phyloP scores from a whole-genome alignment of 176 grass and related monocot genomes.

The Musa acuminata region DNA sequence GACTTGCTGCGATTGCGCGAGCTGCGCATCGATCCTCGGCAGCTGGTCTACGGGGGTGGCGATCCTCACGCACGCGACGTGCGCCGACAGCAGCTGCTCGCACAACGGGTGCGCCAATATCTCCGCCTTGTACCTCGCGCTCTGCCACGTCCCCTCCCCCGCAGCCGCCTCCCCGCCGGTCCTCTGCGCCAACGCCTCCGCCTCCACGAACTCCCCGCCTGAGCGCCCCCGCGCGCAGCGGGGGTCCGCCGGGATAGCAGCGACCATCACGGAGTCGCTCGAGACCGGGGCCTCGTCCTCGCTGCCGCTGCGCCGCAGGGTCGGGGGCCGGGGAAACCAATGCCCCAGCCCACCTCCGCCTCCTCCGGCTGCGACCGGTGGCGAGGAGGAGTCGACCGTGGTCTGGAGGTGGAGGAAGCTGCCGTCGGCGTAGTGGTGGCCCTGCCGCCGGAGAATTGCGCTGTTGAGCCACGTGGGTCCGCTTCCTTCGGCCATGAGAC shows the following conservation, averaged over 20 bases:
- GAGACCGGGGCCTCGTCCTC: constrained; percentile 30
- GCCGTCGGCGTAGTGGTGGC: constrained; percentile 35
- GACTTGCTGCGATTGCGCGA: constrained; percentile 51
- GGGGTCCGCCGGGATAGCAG: constrained; percentile 6
- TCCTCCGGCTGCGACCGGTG: constrained; percentile 11
- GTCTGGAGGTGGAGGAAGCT: constrained; percentile 65
- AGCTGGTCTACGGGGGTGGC: constrained; percentile 95
- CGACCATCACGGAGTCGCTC: constrained; percentile 20
- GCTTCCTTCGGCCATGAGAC: constrained; percentile 3
- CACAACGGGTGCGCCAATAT: constrained; percentile 78
- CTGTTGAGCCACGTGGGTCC: constrained; percentile 41
- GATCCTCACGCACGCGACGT: constrained; percentile 78
- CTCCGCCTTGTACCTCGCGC: constrained; percentile 50
- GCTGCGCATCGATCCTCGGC: constrained; percentile 78
- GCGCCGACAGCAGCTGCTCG: constrained; percentile 77
- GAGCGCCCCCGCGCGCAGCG: neutral
- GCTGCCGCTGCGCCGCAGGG: neutral
- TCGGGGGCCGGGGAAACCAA: neutral
- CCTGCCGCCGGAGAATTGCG: constrained; percentile 33
- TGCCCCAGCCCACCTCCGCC: neutral
- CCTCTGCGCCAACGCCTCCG: neutral
- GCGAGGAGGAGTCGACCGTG: constrained; percentile 37
- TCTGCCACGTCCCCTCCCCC: neutral
- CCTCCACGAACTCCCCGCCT: neutral
- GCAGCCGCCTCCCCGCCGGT: neutral